Base-by-base conservation (phyloP, 805 yeast genomes). In the Lipomyces sp. region DNA sequence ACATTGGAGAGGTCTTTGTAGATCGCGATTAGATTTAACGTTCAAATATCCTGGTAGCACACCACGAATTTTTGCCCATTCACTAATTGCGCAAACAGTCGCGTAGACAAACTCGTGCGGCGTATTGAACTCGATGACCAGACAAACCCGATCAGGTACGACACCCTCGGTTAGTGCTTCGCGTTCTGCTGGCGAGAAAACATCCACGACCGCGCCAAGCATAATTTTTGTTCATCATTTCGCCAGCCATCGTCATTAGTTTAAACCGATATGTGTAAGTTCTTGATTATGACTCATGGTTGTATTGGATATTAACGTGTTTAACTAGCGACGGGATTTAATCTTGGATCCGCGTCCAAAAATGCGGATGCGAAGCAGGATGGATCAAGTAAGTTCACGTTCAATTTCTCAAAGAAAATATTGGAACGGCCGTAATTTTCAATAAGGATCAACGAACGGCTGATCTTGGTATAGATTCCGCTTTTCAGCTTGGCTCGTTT, bases 331-430 rank as follows among this genome's bases (percentile, higher is more conserved):
- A 13, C 54, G 3, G 54, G 54, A 18, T 51, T 29, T 5, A 24
- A n/a, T 4, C 29, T 51, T 32, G 54, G 54, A 13, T 51, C 54
- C n/a, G 54, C 54, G 54, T 51, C 54, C 34, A 51, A 24, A 29
- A 51, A 32, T 51, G 24, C 62, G 30, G 64, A 62, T 51, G 60
- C 56, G 39, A 62, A 51, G 45, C 56, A 62, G 37, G 64, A 62
- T 50, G 60, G 57, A 35, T 35, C 59, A n/a, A 33, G 64, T 61
- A 35, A 24, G 64, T 29, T 18, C 45, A 35, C 39, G 2, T 54
- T 35, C 53, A 24, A 33, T n/a, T 35, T 56, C 10, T 8, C 13
- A 11, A 35, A 15, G 42, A 13, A 37, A 24, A 8, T 32, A 35
- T 15, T 57, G 51, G 59, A n/a, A 4, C 3, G 15, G 33, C 29